Evolutionary conservation across 2,329 filamentous ascomycete genomes (phyloP), one percentile per base, ranked within the genome.

Genomic region (Claviceps sp.): DNA sequence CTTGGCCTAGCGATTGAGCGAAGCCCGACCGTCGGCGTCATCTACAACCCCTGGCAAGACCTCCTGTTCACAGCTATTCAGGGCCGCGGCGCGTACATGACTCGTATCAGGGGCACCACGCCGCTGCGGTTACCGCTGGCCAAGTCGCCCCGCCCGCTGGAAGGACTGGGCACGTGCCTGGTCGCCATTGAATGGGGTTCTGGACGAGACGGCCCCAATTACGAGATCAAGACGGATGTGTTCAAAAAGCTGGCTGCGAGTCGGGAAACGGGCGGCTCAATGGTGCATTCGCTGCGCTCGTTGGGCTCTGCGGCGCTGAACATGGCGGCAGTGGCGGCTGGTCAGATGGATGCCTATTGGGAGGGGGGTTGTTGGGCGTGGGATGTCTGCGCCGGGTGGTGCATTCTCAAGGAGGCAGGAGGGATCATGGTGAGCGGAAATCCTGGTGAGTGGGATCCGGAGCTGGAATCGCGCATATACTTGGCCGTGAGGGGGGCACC

Each of bases 331-430:
- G 82, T 88, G 3, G 87, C 87, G 2, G 77, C 80, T 10, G 87
- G 87, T 0, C 76, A 81, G 64, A 59, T 88, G 26, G 87, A 91
- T 64, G 60, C 80, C 22, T 91, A 88, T 64, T 91, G 87, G 87
- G 87, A 91, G 68, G 85, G 84, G 40, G 87, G 87, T 0, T 89
- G 85, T 66, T 91, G 85, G 78, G 85, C 86, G 1, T 91, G 87
- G 87, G 87, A 91, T 64, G 87, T 91, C 2, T 87, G 84, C 62
- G 87, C 87, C 5, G 87, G 82, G 0, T 90, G 86, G 87, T 81
- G 83, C 53, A 83, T 91, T 55, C 69, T 91, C 26, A 70, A 71
- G 34, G 87, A 91, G 70, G 84, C 86, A 0, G 87, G 87, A 0
- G 87, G 87, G 0, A 71, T 79, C 50, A 80, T 91, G 72, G 84